Evolutionary conservation across 116 monocot genomes (phyloP).

Genomic region (Iris pallida): DNA sequence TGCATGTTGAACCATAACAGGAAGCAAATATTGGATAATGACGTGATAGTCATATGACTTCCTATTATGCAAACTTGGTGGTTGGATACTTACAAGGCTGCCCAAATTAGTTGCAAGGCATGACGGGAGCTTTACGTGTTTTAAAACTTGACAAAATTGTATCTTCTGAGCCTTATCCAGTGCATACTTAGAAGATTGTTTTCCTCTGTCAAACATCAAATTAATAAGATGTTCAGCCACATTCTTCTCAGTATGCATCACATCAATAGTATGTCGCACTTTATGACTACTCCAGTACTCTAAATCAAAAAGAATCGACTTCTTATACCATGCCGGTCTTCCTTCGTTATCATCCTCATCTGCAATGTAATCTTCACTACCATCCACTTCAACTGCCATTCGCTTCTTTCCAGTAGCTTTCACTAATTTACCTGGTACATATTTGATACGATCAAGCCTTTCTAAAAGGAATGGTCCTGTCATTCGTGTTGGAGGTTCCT

Average conservation of each 20-base stretch:
- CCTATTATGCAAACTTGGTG: neutral
- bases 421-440: neutral
- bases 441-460: neutral
- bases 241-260: slow-evolving; percentile 1
- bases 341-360: neutral
- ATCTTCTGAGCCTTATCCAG: neutral
- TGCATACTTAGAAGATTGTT: neutral
- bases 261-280: neutral
- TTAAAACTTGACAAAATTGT: neutral
- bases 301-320: neutral
- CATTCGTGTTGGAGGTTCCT: neutral
- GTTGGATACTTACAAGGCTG: neutral
- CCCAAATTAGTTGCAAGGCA: neutral
- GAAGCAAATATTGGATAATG: neutral
- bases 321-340: neutral
- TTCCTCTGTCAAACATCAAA: neutral
- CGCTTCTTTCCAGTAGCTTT: neutral
- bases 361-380: neutral
- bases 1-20: neutral
- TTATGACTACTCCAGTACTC: slow-evolving; percentile 1
- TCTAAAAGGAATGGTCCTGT: neutral
- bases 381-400: neutral
- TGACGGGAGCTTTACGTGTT: neutral
- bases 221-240: neutral
- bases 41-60: neutral